Percentiles rank a stretch among this genome's conserved stretches.
Evolutionary conservation across 257 asterid species (phyloP).

Genomic region (Solanum rostratum): DNA sequence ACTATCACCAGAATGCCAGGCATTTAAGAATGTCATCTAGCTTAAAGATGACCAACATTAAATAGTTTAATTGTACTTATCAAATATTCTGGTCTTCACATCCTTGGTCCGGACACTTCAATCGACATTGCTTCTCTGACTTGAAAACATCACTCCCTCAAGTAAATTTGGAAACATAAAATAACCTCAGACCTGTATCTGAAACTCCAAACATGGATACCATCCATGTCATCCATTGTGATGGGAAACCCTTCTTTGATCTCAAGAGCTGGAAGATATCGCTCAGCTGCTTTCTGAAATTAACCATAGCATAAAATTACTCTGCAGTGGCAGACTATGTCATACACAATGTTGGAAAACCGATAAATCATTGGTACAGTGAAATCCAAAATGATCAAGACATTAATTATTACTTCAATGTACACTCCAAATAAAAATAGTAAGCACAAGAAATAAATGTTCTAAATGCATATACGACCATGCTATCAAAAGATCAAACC

Average conservation of each 20-base stretch:
- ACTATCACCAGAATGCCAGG: background rate
- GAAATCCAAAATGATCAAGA: background rate
- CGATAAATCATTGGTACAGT: background rate
- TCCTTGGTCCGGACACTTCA: background rate
- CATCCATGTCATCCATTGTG: constrained; percentile 40
- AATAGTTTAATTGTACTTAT: background rate
- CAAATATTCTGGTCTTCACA: background rate
- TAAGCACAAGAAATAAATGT: background rate
- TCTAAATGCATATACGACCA: background rate
- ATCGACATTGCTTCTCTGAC: background rate
- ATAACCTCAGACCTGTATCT: constrained; percentile 21
- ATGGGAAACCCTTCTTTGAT: constrained; percentile 29
- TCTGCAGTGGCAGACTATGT: background rate
- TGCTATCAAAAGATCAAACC: constrained; percentile 6
- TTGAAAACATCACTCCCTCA: background rate
- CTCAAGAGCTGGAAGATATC: constrained; percentile 26
- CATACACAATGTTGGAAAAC: background rate
- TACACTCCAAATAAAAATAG: background rate
- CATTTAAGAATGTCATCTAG: background rate
- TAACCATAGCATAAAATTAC: background rate
- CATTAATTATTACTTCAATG: background rate
- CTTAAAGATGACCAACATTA: background rate
- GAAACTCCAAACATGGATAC: constrained; percentile 33
- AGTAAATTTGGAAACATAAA: background rate
- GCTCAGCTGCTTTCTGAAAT: constrained; percentile 32